Evolutionary conservation across 2,329 filamentous ascomycete genomes (phyloP).

Genomic region (Trichophyton rubrum): DNA sequence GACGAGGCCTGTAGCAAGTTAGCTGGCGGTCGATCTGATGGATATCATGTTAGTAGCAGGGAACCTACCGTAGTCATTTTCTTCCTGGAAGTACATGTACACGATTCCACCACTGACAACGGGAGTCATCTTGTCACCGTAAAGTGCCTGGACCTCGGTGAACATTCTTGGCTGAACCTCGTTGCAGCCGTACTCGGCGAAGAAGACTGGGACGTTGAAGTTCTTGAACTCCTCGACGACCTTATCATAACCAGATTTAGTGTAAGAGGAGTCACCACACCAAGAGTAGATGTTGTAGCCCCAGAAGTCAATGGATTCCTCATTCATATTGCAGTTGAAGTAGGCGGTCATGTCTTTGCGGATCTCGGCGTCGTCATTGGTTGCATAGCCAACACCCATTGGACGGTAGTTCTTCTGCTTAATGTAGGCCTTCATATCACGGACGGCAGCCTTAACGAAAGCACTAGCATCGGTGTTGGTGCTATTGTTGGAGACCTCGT

Average conservation of each 20-base stretch:
- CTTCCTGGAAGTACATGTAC: conserved; percentile 96
- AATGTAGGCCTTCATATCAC: conserved; percentile 93
- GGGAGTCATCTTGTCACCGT: conserved; percentile 62
- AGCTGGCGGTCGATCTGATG: background rate
- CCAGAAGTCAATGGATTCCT: conserved; percentile 81
- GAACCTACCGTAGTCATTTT: conserved; percentile 67
- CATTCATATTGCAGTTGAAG: conserved; percentile 66
- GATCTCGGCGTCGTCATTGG: conserved; percentile 79
- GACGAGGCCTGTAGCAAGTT: conserved; percentile 24
- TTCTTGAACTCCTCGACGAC: conserved; percentile 76
- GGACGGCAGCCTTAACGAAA: conserved; percentile 94
- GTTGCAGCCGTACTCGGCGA: conserved; percentile 98
- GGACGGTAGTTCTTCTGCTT: conserved; percentile 60
- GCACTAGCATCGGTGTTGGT: conserved; percentile 86
- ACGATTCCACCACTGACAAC: conserved; percentile 96
- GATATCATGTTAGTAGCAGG: conserved; percentile 8
- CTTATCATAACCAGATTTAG: conserved; percentile 63
- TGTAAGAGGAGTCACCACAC: conserved; percentile 76
- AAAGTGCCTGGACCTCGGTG: conserved; percentile 73
- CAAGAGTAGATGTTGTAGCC: conserved; percentile 99
- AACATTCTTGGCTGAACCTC: conserved; percentile 59
- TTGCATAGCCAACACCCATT: conserved; percentile 88
- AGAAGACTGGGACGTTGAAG: conserved; percentile 93
- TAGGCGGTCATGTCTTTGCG: conserved; percentile 74
- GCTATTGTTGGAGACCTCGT: conserved; percentile 82